Evolutionary conservation across 768 basidiomycete species (phyloP), one percentile per base, ranked within the genome.

Genomic region (Mycena rebaudengoi): DNA sequence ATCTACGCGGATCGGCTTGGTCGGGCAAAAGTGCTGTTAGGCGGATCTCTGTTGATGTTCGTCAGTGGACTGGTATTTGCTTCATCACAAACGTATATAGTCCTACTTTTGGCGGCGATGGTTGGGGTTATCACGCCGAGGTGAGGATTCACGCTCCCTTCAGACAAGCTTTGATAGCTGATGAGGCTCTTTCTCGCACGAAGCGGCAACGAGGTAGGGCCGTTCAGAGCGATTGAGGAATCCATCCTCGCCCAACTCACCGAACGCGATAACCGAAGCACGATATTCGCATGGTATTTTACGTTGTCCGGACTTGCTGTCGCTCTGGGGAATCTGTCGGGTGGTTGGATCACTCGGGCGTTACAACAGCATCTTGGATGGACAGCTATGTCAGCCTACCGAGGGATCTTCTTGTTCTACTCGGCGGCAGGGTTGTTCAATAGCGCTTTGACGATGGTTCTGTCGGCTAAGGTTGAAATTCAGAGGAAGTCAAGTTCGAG

Each of bases 381-480:
- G 35, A 18, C 10, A 10, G 35, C 10, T 18, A 10, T 37, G 10
- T 10, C 35, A 37, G 35, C 35, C 11, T 37, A 37, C 35, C 35
- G 35, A 10, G 35, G 10, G 10, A 18, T 37, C 35, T 37, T 37
- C 18, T 37, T 10, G 35, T 10, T 10, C 10, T 37, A 37, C 35
- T 10, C 35, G 18, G 35, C 11, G 10, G 18, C 18, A 10, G 35
- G 35, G 10, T 10, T 37, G 10, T 10, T 37, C 35, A 37, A 37
- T 10, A 10, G 10, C 11, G 35, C 18, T 18, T n/a, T 61, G 50
- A 7, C 51, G 23, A 52, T 61, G 50, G 41, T 28, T 43, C 60
- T 61, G 10, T 61, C 60, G 41, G 43, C 40, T n/a, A 28, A 46
- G 32, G 60, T 61, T 21, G 60, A 61, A 51, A 28, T 61, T 43